Evolutionary conservation across 345 rosid species (phyloP), one percentile per base, ranked within the genome.

Genomic region (Eucalyptus marginata): DNA sequence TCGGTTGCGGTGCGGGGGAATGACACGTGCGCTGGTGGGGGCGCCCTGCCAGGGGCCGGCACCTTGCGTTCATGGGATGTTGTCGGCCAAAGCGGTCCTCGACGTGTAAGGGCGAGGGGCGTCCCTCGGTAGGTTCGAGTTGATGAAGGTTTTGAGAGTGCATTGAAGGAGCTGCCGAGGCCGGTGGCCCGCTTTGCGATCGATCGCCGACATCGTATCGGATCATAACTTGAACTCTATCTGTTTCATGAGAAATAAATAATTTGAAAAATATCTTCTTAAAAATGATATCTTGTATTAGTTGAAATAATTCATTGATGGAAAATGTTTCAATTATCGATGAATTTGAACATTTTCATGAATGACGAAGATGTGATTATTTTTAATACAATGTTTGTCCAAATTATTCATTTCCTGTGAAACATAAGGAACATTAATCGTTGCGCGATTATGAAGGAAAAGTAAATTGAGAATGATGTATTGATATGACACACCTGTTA

Each of bases 361-460:
- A 6, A 36, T 1, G 46, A 1, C 2, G 4, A 10, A 20, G 2
- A 36, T 10, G 27, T 0, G 0, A 76, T 40, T 3, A 10, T 76
- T 76, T 40, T 20, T 20, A 33, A 22, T 7, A 71, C 7, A 17
- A 71, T 18, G 11, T 20, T 10, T 76, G 13, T 6, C 3, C 1
- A 76, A 40, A 36, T 20, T 3, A 76, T 20, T 40, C 1, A 10
- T 76, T 10, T 40, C 5, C 0, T 0, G 0, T 3, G 0, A 20
- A 20, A 22, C 1, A 20, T 0, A 20, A 4, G 3, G 2, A 0
- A 14, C 5, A 2, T 20, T 40, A 25, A 76, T 76, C 1, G 0
- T 20, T 22, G 27, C 0, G 1, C 3, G 1, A 76, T 40, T 40
- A 20, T 2, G 8, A 76, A 22, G 5, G 84, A 76, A 40, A 76